Evolutionary conservation across 305 asterid genomes (phyloP).

Genomic region (Coffea humblotiana): DNA sequence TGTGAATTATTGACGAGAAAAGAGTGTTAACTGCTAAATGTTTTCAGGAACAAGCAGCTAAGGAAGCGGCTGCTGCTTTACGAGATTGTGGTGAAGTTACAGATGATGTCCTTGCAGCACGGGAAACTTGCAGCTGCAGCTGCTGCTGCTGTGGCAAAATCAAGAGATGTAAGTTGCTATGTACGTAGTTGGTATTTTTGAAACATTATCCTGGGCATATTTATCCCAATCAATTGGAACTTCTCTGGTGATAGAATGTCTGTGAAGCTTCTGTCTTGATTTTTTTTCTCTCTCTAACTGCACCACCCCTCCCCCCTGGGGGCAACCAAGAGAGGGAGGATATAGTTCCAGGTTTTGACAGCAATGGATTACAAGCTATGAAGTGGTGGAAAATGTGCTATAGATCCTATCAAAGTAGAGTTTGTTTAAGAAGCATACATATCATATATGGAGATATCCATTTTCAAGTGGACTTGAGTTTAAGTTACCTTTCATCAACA

Average conservation of each 20-base stretch:
- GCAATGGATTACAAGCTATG: neutral
- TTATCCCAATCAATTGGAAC: neutral
- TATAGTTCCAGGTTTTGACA: neutral
- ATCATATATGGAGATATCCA: neutral
- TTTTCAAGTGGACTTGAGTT: neutral
- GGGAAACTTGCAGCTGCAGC: constrained; percentile 61
- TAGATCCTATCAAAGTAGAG: too few relatives aligned
- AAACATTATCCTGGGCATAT: neutral
- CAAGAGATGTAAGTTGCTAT: constrained; percentile 51
- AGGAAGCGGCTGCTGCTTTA: constrained; percentile 57
- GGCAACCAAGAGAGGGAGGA: neutral
- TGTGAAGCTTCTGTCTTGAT: neutral
- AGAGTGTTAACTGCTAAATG: neutral
- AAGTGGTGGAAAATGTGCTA: neutral
- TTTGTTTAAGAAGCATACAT: constrained; percentile 1
- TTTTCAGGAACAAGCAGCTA: constrained; percentile 79
- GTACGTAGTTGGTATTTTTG: neutral
- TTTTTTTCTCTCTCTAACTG: neutral
- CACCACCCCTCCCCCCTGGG: neutral
- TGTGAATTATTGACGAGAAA: neutral
- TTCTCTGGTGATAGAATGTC: neutral
- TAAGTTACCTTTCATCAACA: neutral
- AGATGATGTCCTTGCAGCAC: constrained; percentile 57
- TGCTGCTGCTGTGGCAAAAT: constrained; percentile 54
- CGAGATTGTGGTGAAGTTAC: constrained; percentile 48